phyloP scores from a whole-genome alignment of 352 stramenopile species.

The Aphanomyces invadans region DNA sequence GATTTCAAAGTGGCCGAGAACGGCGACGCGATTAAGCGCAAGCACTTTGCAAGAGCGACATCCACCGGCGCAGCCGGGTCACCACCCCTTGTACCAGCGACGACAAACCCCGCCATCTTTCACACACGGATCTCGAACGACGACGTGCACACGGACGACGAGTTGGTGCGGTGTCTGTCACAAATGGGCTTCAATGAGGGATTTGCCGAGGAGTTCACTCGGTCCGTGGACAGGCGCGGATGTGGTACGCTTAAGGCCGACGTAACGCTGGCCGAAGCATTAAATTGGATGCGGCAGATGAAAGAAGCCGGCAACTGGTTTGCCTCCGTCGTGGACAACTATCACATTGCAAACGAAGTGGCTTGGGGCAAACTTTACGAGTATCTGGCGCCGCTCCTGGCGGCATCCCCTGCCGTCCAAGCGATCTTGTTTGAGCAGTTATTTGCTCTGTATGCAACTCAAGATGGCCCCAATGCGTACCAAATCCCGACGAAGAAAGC shows the following conservation, averaged over 20 bases:
- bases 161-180: slow-evolving; percentile 90
- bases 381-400: neutral
- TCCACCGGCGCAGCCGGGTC: neutral
- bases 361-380: slow-evolving; percentile 26
- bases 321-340: slow-evolving; percentile 66
- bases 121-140: slow-evolving; percentile 96
- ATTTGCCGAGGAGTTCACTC: slow-evolving; percentile 46
- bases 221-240: slow-evolving; percentile 64
- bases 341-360: slow-evolving; percentile 63
- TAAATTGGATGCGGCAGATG: slow-evolving; percentile 68
- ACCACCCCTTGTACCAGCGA: no score
- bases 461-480: neutral
- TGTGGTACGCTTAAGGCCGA: slow-evolving; percentile 57
- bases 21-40: slow-evolving; percentile 7
- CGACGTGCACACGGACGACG: slow-evolving; percentile 97
- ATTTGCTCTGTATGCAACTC: neutral
- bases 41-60: neutral
- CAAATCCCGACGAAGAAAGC: slow-evolving; percentile 32
- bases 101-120: slow-evolving; percentile 31
- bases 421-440: neutral
- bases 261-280: slow-evolving; percentile 45
- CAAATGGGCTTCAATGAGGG: slow-evolving; percentile 53
- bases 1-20: slow-evolving; percentile 9
- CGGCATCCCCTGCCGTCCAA: neutral
- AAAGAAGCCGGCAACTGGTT: slow-evolving; percentile 67